A percentile compares a stretch with the other conserved stretches of the same genome.
These are phyloP conservation scores for Diaporthe vexans DNA, from an alignment of 2,329 filamentous ascomycete genomes.

Conservation along the genomic window DNA sequence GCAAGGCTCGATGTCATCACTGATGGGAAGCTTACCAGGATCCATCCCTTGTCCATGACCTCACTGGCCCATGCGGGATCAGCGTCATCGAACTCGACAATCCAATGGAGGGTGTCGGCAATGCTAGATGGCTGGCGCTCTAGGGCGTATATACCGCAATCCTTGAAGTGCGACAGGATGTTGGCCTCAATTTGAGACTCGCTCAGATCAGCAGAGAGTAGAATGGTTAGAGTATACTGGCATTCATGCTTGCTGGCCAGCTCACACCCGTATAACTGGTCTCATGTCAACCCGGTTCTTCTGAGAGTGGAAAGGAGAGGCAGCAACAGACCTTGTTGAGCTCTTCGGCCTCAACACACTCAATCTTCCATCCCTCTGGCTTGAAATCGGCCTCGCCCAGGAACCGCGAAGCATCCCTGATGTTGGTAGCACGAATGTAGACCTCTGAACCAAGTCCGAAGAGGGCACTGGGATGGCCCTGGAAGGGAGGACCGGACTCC, in stretches of 20 bases:
- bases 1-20: not conserved
- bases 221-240: slow-evolving; percentile 66
- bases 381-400: slow-evolving; percentile 58
- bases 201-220: slow-evolving; percentile 44
- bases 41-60: slow-evolving; percentile 36
- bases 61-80: slow-evolving; percentile 25
- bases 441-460: slow-evolving; percentile 57
- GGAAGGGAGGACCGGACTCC: slow-evolving; percentile 51
- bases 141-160: slow-evolving; percentile 38
- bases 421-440: slow-evolving; percentile 71
- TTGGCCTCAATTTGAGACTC: slow-evolving; percentile 37
- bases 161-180: slow-evolving; percentile 38
- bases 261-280: slow-evolving; percentile 35
- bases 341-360: slow-evolving; percentile 60
- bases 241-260: slow-evolving; percentile 65
- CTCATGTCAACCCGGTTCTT: slow-evolving; percentile 1
- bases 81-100: slow-evolving; percentile 39
- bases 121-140: slow-evolving; percentile 36
- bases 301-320: no score
- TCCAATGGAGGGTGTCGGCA: slow-evolving; percentile 32
- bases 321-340: slow-evolving; percentile 55
- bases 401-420: slow-evolving; percentile 69
- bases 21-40: slow-evolving; percentile 16
- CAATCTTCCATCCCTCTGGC: slow-evolving; percentile 60
- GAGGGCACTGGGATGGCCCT: slow-evolving; percentile 52